Conservation (phyloP, 345 rosid species). For the Salix udensis region DNA sequence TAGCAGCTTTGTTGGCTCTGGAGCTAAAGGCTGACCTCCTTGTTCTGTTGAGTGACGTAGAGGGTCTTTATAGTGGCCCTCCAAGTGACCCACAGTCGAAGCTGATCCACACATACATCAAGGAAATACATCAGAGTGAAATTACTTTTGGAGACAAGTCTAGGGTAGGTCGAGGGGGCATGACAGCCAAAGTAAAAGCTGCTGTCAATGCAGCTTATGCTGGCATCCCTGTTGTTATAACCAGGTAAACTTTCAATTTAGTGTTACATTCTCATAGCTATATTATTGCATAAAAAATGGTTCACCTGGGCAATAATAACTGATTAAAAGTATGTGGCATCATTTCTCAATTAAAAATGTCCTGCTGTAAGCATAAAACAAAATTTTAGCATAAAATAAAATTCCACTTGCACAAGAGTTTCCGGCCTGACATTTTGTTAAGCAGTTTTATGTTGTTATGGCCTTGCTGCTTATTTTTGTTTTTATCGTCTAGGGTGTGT, state of each 20-base stretch:
- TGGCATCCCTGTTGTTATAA: slow-evolving; percentile 90
- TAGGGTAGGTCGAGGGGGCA: slow-evolving; percentile 98
- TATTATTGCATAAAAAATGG: neutral
- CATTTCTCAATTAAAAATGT: neutral
- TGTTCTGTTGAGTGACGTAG: slow-evolving; percentile 90
- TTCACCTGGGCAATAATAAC: neutral
- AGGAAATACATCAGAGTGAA: slow-evolving; percentile 74
- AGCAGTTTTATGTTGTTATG: neutral
- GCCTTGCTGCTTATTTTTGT: neutral
- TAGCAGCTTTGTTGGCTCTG: slow-evolving; percentile 86
- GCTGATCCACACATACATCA: slow-evolving; percentile 79
- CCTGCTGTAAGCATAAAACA: neutral
- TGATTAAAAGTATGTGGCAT: neutral
- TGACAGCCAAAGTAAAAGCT: slow-evolving; percentile 98
- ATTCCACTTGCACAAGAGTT: neutral
- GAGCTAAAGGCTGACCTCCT: slow-evolving; percentile 96
- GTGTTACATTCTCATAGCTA: slow-evolving; percentile 1
- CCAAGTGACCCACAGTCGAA: slow-evolving; percentile 87
- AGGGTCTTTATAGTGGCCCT: slow-evolving; percentile 95
- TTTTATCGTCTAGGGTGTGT: no score
- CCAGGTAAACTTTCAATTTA: slow-evolving; percentile 49
- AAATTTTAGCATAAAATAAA: neutral
- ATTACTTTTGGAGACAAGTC: slow-evolving; percentile 98
- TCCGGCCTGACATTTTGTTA: neutral
- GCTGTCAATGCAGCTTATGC: slow-evolving; percentile 88